phyloP scores from a whole-genome alignment of 2,329 filamentous ascomycete species.

The Davidsoniella neocaledoniae region DNA sequence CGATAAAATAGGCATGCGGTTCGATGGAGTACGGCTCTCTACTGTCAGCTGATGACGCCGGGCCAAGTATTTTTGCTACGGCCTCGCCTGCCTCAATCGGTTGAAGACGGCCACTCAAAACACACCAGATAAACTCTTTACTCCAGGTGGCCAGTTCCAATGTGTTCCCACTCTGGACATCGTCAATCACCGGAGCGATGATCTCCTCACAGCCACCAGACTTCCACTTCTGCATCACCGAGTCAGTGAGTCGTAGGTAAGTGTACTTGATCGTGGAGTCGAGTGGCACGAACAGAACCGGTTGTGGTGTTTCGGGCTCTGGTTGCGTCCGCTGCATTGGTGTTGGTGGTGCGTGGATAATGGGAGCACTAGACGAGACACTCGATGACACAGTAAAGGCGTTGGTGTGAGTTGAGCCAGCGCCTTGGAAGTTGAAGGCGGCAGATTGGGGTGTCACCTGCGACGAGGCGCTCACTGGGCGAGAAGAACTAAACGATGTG shows the following conservation, averaged over 20 bases:
- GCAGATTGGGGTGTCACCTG: slow-evolving; percentile 4
- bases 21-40: slow-evolving; percentile 38
- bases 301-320: neutral
- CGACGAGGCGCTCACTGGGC: slow-evolving; percentile 11
- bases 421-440: slow-evolving; percentile 1
- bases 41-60: slow-evolving; percentile 33
- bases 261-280: slow-evolving; percentile 6
- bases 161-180: slow-evolving; percentile 49
- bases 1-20: slow-evolving; percentile 57
- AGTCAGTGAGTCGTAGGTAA: slow-evolving; percentile 44
- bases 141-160: slow-evolving; percentile 55
- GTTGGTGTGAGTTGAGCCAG: slow-evolving; percentile 13
- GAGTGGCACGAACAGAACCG: slow-evolving; percentile 1
- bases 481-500: slow-evolving; percentile 6
- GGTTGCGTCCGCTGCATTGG: neutral
- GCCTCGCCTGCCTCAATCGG: slow-evolving; percentile 52
- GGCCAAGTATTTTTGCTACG: slow-evolving; percentile 56
- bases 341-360: neutral
- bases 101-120: slow-evolving; percentile 50
- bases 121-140: slow-evolving; percentile 69
- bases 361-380: neutral
- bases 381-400: neutral
- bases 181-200: slow-evolving; percentile 45
- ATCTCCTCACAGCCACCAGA: slow-evolving; percentile 49
- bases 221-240: slow-evolving; percentile 50